These are phyloP conservation scores for Ottelia alismoides DNA, from an alignment of 106 monocot genomes.

Conservation along the genomic window DNA sequence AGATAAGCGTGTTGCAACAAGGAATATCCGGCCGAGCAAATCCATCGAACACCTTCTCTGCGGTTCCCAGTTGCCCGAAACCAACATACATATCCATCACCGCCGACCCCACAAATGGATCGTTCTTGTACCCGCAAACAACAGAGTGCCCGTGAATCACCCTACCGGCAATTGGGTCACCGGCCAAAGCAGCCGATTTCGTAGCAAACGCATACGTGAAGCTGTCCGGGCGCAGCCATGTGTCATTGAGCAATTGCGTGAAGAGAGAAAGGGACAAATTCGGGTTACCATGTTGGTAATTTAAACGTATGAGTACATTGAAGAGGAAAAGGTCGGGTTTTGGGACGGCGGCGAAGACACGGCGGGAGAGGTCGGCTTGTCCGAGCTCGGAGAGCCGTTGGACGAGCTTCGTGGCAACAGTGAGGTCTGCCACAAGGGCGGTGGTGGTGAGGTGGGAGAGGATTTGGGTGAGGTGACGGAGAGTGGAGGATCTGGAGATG, in stretches of 20 bases:
- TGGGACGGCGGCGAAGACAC: conserved; percentile 38
- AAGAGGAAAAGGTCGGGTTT: conserved; percentile 48
- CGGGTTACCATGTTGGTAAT: conserved; percentile 6
- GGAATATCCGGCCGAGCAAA: conserved; percentile 49
- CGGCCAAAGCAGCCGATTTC: conserved; percentile 12
- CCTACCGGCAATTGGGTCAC: conserved; percentile 10
- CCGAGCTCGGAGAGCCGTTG: conserved; percentile 31
- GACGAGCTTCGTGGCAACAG: conserved; percentile 42
- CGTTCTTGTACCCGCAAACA: conserved; percentile 15
- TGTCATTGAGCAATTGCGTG: conserved; percentile 24
- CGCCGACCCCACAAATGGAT: conserved; percentile 54
- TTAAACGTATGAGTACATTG: conserved; percentile 48
- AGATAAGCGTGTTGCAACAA: conserved; percentile 51
- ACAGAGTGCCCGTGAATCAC: conserved; percentile 39
- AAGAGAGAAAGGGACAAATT: conserved; percentile 13
- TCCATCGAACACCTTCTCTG: conserved; percentile 64
- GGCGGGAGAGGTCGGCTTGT: conserved; percentile 16
- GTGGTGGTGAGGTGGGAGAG: conserved; percentile 33
- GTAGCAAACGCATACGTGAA: conserved; percentile 36
- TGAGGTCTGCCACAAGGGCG: conserved; percentile 23
- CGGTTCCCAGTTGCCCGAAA: conserved; percentile 16
- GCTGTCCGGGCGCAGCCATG: conserved; percentile 29
- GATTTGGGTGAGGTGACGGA: conserved; percentile 46
- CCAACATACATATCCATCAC: conserved; percentile 34
- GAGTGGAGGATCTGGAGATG: conserved; percentile 23